Base-by-base conservation (phyloP, 2,329 filamentous ascomycete species). In the Xylariales sp. region DNA sequence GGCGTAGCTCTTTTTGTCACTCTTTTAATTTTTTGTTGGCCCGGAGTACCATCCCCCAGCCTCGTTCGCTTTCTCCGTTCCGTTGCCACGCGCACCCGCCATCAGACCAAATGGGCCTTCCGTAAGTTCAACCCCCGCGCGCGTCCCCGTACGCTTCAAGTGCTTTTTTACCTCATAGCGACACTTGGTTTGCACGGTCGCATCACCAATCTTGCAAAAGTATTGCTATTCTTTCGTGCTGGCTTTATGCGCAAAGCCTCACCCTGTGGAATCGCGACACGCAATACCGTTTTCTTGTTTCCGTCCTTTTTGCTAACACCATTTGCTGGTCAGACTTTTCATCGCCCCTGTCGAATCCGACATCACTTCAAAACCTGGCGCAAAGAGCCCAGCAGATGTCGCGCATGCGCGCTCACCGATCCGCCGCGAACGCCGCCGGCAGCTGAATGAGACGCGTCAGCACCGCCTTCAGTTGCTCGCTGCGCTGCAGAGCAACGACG, bases 311-410 rank as follows among this genome's bases (percentile, higher is more conserved):
- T n/a, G 8, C 28, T 7, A 10, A 15, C 10, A 30, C 28, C 28
- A 14, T 21, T 16, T 13, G 17, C 16, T 14, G 34, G n/a, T 25
- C 44, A 73, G 70, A 45, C 55, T 72, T 21, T 73, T 70, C 45
- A 51, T 70, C 37, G 65, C 67, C 25, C 67, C 66, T 23, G 61
- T 68, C 45, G 63, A 69, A 47, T 67, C 67, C 33, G 66, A 70
- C 43, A 38, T 68, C 30, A 49, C 57, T 12, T 47, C 54, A 32
- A 67, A 66, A 45, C 37, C 59, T 23, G 44, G 57, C 18, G 47
- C 50, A 25, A 67, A 58, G 42, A 44, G 45, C 29, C 42, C 50
- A 10, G 23, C 44, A 18, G 45, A 50, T 28, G 42, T 52, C 4
- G 43, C 52, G 23, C 47, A 49, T 27, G 47, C 56, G 30, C 66